phyloP scores from a whole-genome alignment of 2,329 filamentous ascomycete genomes.

The Talaromyces albobiverticillius region DNA sequence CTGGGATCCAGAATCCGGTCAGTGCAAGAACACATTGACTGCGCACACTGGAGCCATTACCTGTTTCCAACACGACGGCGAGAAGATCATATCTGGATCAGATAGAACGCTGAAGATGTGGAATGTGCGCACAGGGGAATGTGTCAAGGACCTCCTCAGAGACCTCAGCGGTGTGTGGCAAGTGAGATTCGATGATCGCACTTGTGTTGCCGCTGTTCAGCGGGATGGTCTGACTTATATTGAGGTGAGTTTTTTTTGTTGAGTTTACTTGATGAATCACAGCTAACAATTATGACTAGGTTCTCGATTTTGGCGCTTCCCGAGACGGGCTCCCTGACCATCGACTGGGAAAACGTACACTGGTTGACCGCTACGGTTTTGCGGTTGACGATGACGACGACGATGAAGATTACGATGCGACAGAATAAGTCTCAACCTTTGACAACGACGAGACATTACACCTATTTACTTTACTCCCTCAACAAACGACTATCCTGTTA shows the following conservation, averaged over 20 bases:
- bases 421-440: slow-evolving; percentile 2
- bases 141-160: slow-evolving; percentile 85
- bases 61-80: slow-evolving; percentile 95
- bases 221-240: slow-evolving; percentile 90
- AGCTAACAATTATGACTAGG: slow-evolving; percentile 52
- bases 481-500: not conserved
- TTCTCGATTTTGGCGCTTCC: slow-evolving; percentile 93
- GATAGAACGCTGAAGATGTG: slow-evolving; percentile 98
- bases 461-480: not conserved
- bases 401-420: slow-evolving; percentile 30
- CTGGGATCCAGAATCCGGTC: slow-evolving; percentile 91
- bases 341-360: slow-evolving; percentile 74
- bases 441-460: not conserved
- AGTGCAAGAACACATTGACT: slow-evolving; percentile 83
- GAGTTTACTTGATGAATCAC: slow-evolving; percentile 14
- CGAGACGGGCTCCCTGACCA: slow-evolving; percentile 79
- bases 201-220: slow-evolving; percentile 95
- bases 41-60: slow-evolving; percentile 97
- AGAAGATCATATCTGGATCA: slow-evolving; percentile 94
- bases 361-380: slow-evolving; percentile 41
- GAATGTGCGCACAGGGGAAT: slow-evolving; percentile 90
- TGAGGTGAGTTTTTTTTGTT: slow-evolving; percentile 63
- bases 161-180: slow-evolving; percentile 98
- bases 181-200: slow-evolving; percentile 92
- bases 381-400: slow-evolving; percentile 34